Base-by-base conservation (phyloP, 2,329 filamentous ascomycete species). In the Colletotrichum sp. region DNA sequence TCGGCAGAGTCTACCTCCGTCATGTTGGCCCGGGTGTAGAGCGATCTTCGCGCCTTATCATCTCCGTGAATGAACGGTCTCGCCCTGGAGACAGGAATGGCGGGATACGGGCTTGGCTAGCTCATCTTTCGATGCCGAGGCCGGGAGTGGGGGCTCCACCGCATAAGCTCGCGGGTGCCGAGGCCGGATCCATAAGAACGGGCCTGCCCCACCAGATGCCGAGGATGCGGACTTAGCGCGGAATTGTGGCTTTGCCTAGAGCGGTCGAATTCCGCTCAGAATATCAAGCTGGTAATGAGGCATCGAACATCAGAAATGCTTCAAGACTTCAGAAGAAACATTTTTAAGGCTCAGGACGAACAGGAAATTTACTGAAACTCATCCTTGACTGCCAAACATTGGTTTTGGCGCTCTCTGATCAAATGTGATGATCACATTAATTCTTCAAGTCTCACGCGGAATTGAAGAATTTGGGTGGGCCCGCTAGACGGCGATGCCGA, bases 131-230 rank as follows among this genome's bases (percentile, higher is more conserved):
- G n/a, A 26, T 55, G 24, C 72, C 68, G 72, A 74, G 68, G 72
- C 72, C 71, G 67, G 67, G 6, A 34, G 18, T 10, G 34, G 16
- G 7, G 21, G 34, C 8, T 18, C 72, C 67, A 52, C 61, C 55
- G 24, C 62, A 36, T 43, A 71, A 48, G 61, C 68, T 66, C 13
- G 16, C 61, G 36, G 72, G 16, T 67, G 72, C 72, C 62, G 72
- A 67, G 61, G 36, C 55, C 68, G 68, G 62, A 36, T 28, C 68
- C n/a, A 56, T 5, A 43, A 26, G 28, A 65, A 72, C 72, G 68
- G 72, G 62, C 10, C 55, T 30, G 43, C 18, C 56, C 68, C 72
- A 56, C 38, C 24, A 14, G 30, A 38, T 62, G 71, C 71, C 66
- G 66, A 65, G 67, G 65, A 43, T 38, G 36, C 68, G 61, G 68